phyloP scores from a whole-genome alignment of 352 stramenopile genomes.

The Phytophthora melonis region DNA sequence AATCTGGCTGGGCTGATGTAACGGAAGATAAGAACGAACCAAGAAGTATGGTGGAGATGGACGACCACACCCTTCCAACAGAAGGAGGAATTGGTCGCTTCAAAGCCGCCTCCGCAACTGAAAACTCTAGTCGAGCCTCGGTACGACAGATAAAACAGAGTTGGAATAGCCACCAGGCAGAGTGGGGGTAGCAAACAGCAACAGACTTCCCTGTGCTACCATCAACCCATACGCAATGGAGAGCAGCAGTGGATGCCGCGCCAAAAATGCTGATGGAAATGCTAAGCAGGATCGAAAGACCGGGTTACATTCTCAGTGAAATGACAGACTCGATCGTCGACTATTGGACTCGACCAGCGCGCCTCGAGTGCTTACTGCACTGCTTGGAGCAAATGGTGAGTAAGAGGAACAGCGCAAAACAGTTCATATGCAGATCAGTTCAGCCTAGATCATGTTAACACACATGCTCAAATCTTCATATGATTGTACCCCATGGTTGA shows the following conservation, averaged over 20 bases:
- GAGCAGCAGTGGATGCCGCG: neutral
- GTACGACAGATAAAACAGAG: neutral
- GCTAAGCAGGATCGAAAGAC: neutral
- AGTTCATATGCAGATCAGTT: too few species aligned
- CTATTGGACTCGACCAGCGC: neutral
- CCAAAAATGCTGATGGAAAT: neutral
- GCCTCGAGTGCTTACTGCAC: neutral
- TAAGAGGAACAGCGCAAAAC: neutral
- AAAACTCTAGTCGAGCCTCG: neutral
- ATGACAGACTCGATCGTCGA: neutral
- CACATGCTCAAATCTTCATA: too few species aligned
- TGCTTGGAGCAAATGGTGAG: neutral
- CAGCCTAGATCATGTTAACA: too few species aligned
- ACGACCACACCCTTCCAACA: neutral
- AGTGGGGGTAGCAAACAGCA: neutral
- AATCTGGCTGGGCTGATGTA: neutral
- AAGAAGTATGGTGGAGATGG: neutral
- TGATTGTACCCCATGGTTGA: too few species aligned
- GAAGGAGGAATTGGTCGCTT: neutral
- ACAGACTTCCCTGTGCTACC: neutral
- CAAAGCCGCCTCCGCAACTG: neutral
- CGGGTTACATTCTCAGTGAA: neutral
- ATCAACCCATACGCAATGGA: neutral
- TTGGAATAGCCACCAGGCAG: neutral
- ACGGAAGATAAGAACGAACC: neutral